Conservation (phyloP, 768 basidiomycete species). For the Collybia sp. region DNA sequence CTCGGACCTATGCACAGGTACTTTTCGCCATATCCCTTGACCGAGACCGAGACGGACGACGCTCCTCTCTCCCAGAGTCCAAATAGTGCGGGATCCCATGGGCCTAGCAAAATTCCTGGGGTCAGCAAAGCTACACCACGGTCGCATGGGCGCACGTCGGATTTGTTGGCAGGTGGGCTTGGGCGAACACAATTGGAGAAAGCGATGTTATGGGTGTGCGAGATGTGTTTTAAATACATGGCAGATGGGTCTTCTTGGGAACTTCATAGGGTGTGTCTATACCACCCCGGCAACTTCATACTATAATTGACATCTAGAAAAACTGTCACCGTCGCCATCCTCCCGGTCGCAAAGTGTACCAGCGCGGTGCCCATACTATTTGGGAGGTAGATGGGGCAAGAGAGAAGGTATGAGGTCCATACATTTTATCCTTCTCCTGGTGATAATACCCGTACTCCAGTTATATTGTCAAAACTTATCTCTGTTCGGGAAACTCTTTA, state of each 20-base stretch:
- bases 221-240: slow-evolving; percentile 98
- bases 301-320: slow-evolving; percentile 36
- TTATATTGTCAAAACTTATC: slow-evolving; percentile 95
- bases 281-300: not conserved
- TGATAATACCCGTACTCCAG: slow-evolving; percentile 32
- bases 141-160: slow-evolving; percentile 70
- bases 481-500: slow-evolving; percentile 97
- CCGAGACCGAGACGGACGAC: slow-evolving; percentile 63
- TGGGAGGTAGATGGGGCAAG: slow-evolving; percentile 94
- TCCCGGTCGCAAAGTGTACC: slow-evolving; percentile 88
- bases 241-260: slow-evolving; percentile 66
- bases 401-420: slow-evolving; percentile 57
- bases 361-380: slow-evolving; percentile 82
- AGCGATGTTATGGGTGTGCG: slow-evolving; percentile 75
- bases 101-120: slow-evolving; percentile 39
- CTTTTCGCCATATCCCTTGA: slow-evolving; percentile 87
- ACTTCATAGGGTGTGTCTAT: slow-evolving; percentile 51
- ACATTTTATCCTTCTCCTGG: slow-evolving; percentile 1
- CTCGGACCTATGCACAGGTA: slow-evolving; percentile 54
- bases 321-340: slow-evolving; percentile 67
- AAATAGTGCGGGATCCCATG: slow-evolving; percentile 10
- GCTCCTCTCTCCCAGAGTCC: slow-evolving; percentile 11
- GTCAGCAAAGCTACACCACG: slow-evolving; percentile 46
- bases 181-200: slow-evolving; percentile 44
- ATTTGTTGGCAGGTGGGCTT: slow-evolving; percentile 63